Base-by-base conservation (phyloP, 2,329 filamentous ascomycete genomes). In the Leptodontidium sp. region DNA sequence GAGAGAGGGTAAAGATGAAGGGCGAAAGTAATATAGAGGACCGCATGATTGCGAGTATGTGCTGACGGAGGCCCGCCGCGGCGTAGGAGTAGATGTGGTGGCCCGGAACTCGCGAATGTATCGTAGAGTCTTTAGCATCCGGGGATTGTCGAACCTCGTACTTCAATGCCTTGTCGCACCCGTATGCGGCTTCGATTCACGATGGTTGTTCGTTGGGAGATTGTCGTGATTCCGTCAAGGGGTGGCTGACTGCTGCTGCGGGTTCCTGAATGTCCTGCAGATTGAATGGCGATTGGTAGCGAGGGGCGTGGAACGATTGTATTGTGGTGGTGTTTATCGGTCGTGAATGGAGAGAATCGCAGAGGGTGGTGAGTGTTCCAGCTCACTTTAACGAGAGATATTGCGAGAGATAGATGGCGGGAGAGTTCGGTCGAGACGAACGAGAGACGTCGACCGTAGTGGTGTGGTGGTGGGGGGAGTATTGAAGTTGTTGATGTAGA, bases 41-140 rank as follows among this genome's bases (percentile, higher is more conserved):
- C 63, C 71, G 71, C 76, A 78, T 78, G 68, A 68, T 75, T 66
- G 70, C 70, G 69, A 59, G 65, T 64, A 65, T 73, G 58, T 67
- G 63, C 73, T 64, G 70, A 75, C 68, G 68, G 64, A 69, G 35
- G 72, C 73, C 72, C 72, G 72, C 72, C 73, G 71, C 50, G 72
- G 73, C 67, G 64, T 49, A 64, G 52, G 50, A 40, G 21, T 32
- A 58, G 67, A 67, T 49, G 29, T 55, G 45, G 43, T 70, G 64
- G 69, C 69, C 72, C 72, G 71, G 68, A 55, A 64, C 68, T 71
- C 57, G 71, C 71, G 72, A 76, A 59, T 24, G 66, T 38, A 55
- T 70, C 68, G 68, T 61, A 68, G 70, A 57, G 50, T 61, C 66
- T 68, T 38, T 35, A 35, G 45, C 14, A 61, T 69, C 65, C 64